Base-by-base conservation (phyloP, 192 early-diverging fungal species). In the Dissophora ornata region DNA sequence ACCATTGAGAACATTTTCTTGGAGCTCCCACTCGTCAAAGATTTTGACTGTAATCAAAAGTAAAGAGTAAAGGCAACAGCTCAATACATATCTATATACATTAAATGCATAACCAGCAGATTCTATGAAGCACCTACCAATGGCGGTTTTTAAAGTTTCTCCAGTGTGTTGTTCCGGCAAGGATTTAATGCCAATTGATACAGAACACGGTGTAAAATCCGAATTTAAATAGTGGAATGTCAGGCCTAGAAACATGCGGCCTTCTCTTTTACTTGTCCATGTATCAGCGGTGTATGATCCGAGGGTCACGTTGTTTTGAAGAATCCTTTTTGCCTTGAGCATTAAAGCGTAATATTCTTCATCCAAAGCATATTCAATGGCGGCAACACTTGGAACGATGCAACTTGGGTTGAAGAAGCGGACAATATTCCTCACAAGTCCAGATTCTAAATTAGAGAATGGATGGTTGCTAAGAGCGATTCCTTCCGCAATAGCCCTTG, bases 281-380 rank as follows among this genome's bases (percentile, higher is more conserved):
- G 50, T 52, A 52, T 52, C 50, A 52, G 28, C 26, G 30, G 50
- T 52, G 50, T 30, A 30, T 30, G 50, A 52, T 18, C 50, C 50
- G 15, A 32, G 10, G 28, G 28, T 15, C 11, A 32, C 50, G 8
- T 52, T 15, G 3, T 32, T 52, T 11, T 3, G 28, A 30, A 52
- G 13, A 52, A 52, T 21, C 28, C 18, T 26, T 28, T 52, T 52
- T 3, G 28, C 28, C 4, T 32, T 30, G 16, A 13, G 16, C 2
- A 30, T 15, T 16, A 52, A 52, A 3, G 24, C 3, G 29, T 30
- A 52, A 18, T 52, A 52, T 13, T 30, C 50, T 13, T 30, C 7
- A 1, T 2, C 3, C 50, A 52, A 32, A 30, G 50, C 24, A 30
- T 5, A 6, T 16, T 52, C 50, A 30, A 26, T n/a, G 28, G 50